Conservation (phyloP, 1,284 basidiomycete species). For the Agaricales sp. region DNA sequence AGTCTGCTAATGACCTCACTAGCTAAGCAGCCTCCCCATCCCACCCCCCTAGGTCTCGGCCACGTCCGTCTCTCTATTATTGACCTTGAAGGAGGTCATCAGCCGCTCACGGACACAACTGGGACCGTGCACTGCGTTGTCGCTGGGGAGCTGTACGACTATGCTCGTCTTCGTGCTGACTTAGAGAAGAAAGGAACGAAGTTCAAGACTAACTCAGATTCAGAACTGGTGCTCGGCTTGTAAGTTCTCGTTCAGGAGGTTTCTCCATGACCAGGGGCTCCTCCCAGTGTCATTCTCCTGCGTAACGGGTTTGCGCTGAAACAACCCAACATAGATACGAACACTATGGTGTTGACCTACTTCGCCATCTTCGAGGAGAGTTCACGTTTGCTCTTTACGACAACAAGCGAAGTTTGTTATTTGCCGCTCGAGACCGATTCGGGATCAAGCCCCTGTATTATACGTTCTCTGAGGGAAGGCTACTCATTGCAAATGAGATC, state of each 20-base stretch:
- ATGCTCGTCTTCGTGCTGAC: background rate
- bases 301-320: no score
- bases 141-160: constrained; percentile 2
- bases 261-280: background rate
- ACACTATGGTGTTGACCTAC: constrained; percentile 8
- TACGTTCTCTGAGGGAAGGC: constrained; percentile 11
- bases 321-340: constrained; percentile 7
- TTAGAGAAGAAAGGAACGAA: background rate
- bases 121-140: background rate
- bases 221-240: constrained; percentile 1
- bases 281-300: background rate
- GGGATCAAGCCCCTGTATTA: constrained; percentile 17
- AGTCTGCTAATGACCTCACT: no score
- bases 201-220: constrained; percentile 3
- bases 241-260: background rate
- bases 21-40: no score
- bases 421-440: constrained; percentile 15
- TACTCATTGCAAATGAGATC: constrained; percentile 15
- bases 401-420: constrained; percentile 9
- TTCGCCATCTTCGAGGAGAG: constrained; percentile 12
- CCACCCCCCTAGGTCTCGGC: background rate
- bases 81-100: background rate
- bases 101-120: background rate
- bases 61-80: constrained; percentile 2
- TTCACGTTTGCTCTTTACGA: constrained; percentile 16